Evolutionary conservation across 208 protist genomes (phyloP).

Genomic region (Trypanosoma grayi): DNA sequence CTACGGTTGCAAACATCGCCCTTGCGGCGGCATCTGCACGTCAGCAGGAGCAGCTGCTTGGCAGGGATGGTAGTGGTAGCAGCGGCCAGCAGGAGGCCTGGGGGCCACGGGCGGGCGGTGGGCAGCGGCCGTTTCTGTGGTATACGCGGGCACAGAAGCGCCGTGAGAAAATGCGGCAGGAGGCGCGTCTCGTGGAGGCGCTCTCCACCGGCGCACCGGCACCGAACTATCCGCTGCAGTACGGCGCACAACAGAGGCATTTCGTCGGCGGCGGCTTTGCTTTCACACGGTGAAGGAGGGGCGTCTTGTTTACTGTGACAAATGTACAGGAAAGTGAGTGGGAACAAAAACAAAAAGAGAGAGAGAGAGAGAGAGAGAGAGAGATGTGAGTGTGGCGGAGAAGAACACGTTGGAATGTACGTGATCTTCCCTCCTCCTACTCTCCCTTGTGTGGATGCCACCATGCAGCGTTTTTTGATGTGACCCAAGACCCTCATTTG

Average conservation of each 20-base stretch:
- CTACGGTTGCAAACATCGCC: slow-evolving; percentile 13
- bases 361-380: too few species aligned
- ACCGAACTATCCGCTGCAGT: slow-evolving; percentile 64
- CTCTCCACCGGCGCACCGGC: slow-evolving; percentile 56
- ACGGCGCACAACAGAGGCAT: slow-evolving; percentile 47
- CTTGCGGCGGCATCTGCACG: slow-evolving; percentile 11
- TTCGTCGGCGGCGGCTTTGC: slow-evolving; percentile 85
- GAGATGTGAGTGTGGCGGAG: too few species aligned
- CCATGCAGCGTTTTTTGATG: too few species aligned
- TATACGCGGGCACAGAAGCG: slow-evolving; percentile 25
- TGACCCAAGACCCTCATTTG: too few species aligned
- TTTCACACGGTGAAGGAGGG: slow-evolving; percentile 33
- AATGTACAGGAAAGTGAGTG: too few species aligned
- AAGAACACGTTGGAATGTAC: too few species aligned
- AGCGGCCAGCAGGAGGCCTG: neutral
- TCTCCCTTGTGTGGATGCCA: too few species aligned
- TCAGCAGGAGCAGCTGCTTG: slow-evolving; percentile 5
- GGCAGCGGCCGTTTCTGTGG: slow-evolving; percentile 9
- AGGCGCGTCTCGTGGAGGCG: slow-evolving; percentile 34
- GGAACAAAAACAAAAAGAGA: too few species aligned
- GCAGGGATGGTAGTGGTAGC: neutral
- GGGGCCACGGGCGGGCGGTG: neutral
- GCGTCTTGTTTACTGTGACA: neutral
- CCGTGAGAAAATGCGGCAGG: slow-evolving; percentile 25
- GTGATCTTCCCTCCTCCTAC: too few species aligned